Conservation (phyloP, 2,329 filamentous ascomycete genomes). For the Trichoderma atrobrunneum region DNA sequence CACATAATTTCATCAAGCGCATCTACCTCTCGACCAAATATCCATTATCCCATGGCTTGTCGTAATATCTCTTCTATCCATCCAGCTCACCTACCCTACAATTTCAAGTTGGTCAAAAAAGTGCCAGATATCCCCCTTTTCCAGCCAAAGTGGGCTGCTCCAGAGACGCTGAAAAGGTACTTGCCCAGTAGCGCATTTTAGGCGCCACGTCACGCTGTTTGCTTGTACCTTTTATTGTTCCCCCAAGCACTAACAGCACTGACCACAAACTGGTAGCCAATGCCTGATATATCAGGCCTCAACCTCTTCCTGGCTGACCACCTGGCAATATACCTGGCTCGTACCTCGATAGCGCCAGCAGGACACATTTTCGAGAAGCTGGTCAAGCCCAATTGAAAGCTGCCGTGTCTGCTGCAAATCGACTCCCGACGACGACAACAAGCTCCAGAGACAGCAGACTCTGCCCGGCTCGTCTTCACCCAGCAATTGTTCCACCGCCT, state of each 20-base stretch:
- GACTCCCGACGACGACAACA: slow-evolving; percentile 13
- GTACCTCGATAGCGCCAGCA: slow-evolving; percentile 13
- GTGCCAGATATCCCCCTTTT: neutral
- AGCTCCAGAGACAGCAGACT: slow-evolving; percentile 16
- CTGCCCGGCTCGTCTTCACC: slow-evolving; percentile 8
- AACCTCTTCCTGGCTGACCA: slow-evolving; percentile 5
- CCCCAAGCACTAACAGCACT: neutral
- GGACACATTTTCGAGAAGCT: slow-evolving; percentile 23
- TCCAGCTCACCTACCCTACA: neutral
- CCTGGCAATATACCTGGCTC: slow-evolving; percentile 16
- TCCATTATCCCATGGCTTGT: neutral
- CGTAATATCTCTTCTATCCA: neutral
- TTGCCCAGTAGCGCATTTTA: neutral
- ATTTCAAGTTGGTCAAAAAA: neutral
- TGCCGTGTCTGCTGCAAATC: slow-evolving; percentile 18
- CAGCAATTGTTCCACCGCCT: neutral
- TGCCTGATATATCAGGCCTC: slow-evolving; percentile 19
- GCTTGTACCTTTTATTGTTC: neutral
- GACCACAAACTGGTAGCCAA: neutral
- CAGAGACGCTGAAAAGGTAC: neutral
- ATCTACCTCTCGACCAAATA: neutral
- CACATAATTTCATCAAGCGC: neutral
- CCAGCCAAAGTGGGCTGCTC: neutral
- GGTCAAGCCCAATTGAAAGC: slow-evolving; percentile 18
- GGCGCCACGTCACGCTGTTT: neutral